Base-by-base conservation (phyloP, 495 filamentous ascomycete species). In the Trichocladium uniseriatum region DNA sequence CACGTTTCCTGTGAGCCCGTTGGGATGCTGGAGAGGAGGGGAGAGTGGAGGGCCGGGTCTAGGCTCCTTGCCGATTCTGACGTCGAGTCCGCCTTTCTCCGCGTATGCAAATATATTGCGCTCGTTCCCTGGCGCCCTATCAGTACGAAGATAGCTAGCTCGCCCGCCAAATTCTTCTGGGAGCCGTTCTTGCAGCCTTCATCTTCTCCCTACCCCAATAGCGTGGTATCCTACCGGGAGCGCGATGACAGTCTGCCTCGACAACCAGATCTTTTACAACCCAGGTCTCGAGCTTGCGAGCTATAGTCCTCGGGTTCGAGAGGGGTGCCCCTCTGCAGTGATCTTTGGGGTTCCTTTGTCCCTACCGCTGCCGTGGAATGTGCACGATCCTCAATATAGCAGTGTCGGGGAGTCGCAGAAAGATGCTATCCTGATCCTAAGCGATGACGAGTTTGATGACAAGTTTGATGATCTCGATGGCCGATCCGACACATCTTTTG, bases 251-350 rank as follows among this genome's bases (percentile, higher is more conserved):
- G 29, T 22, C 48, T 51, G 15, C 39, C 49, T 56, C 46, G 43
- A 56, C 32, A 20, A 16, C 54, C 32, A 56, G 54, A 49, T 56
- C 45, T 52, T 56, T 56, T 56, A 56, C 49, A 36, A 11, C 42
- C 44, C 49, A 15, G 43, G 16, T 37, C 43, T 34, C 37, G 35
- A 52, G 48, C 53, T 24, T 52, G 21, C 43, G 27, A 56, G 48
- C 53, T 16, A 18, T 20, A 21, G 44, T 48, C 15, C 36, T 49
- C 38, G 8, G 41, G 41, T 43, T 46, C 36, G 22, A 27, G 19
- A 53, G 31, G 21, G 31, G 41, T 43, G 36, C 43, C 46, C 34
- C 44, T 48, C 45, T 54, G 41, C 46, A 54, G 32, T 47, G 27
- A 53, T 47, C 46, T 44, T 35, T 53, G 34, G 43, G 28, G 55